Percentiles rank a stretch among this genome's conserved stretches.
phyloP scores from a whole-genome alignment of 177 flowering plant species.

The Tripterygium wilfordii region DNA sequence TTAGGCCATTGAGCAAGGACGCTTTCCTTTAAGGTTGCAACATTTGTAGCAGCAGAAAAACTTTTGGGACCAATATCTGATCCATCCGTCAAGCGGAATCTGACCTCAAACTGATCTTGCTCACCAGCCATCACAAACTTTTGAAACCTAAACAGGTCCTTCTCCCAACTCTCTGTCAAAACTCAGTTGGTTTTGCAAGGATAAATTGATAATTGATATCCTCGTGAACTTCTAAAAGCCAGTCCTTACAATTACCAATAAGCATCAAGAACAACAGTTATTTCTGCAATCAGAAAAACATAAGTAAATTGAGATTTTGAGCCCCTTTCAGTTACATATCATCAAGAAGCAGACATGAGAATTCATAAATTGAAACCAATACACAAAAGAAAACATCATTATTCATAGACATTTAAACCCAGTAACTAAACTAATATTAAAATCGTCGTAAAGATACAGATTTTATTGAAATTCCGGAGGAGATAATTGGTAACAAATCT shows the following conservation, averaged over 20 bases:
- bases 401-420: too few relatives aligned
- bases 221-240: too few relatives aligned
- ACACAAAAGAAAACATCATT: neutral
- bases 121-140: slow-evolving; percentile 46
- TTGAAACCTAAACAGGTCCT: slow-evolving; percentile 3
- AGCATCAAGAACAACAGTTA: too few relatives aligned
- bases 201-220: slow-evolving; percentile 3
- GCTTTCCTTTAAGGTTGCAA: slow-evolving; percentile 68
- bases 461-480: too few relatives aligned
- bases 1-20: slow-evolving; percentile 87
- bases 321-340: too few relatives aligned
- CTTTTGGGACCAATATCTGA: slow-evolving; percentile 82
- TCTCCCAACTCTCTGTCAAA: slow-evolving; percentile 7
- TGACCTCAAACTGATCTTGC: slow-evolving; percentile 79
- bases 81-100: slow-evolving; percentile 73
- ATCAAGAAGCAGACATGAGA: neutral
- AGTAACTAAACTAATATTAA: too few relatives aligned
- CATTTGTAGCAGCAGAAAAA: slow-evolving; percentile 69
- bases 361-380: neutral
- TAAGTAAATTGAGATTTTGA: too few relatives aligned
- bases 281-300: too few relatives aligned
- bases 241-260: too few relatives aligned
- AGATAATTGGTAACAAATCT: too few relatives aligned
- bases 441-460: too few relatives aligned
- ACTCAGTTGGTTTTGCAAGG: slow-evolving; percentile 2